Percentiles rank a stretch among this genome's conserved stretches.
phyloP scores from a whole-genome alignment of 768 basidiomycete species.

The Russula emetica region DNA sequence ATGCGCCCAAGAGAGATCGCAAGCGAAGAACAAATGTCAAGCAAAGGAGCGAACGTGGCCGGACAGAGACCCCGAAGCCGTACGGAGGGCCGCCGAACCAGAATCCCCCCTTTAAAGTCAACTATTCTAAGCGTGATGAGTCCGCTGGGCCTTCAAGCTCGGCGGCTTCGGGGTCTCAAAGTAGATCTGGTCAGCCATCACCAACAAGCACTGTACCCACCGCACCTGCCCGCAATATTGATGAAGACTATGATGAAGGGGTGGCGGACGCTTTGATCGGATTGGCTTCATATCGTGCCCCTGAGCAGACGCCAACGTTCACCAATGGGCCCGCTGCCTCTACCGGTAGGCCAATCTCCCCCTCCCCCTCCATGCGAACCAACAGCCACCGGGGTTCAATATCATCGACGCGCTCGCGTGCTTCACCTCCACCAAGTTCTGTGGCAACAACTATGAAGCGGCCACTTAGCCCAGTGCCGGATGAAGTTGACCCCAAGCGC shows the following conservation, averaged over 20 bases:
- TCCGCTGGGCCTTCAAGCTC: conserved; percentile 65
- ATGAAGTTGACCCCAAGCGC: conserved; percentile 56
- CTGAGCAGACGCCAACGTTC: conserved; percentile 27
- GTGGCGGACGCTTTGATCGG: conserved; percentile 82
- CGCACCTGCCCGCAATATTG: conserved; percentile 64
- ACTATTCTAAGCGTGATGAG: conserved; percentile 38
- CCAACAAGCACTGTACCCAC: conserved; percentile 59
- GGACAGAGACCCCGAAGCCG: conserved; percentile 45
- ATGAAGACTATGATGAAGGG: conserved; percentile 94
- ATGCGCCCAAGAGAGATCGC: conserved; percentile 54
- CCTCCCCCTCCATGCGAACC: conserved; percentile 44
- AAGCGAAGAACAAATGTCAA: conserved; percentile 44
- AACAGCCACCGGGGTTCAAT: conserved; percentile 60
- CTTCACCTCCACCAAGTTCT: conserved; percentile 51
- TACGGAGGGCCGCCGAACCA: conserved; percentile 28
- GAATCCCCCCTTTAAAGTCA: conserved; percentile 30
- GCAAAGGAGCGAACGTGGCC: conserved; percentile 44
- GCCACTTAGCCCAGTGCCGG: conserved; percentile 61
- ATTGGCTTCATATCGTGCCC: conserved; percentile 38
- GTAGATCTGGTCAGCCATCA: conserved; percentile 65
- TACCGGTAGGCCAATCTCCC: conserved; percentile 20
- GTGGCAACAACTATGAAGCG: conserved; percentile 50
- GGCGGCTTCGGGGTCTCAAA: conserved; percentile 48
- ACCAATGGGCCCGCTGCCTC: conserved; percentile 22
- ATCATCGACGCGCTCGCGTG: conserved; percentile 59